Base-by-base conservation (phyloP, 2,329 filamentous ascomycete genomes). In the Aureobasidium sp. region DNA sequence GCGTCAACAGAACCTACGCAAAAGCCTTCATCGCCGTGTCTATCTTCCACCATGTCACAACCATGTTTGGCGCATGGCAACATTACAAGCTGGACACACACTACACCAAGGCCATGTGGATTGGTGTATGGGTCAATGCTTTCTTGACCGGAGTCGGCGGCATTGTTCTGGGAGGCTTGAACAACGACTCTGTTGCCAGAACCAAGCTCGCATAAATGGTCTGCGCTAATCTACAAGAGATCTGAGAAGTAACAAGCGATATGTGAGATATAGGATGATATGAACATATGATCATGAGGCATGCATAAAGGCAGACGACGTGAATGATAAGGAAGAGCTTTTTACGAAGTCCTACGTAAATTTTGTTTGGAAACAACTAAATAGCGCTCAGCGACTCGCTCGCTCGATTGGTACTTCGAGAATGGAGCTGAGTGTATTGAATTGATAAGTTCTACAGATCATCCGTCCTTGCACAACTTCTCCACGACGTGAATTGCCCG, bases 31-130 rank as follows among this genome's bases (percentile, higher is more conserved):
- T 74, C 10, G 30, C 70, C 39, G 68, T 72, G 14, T 72, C 70
- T 48, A 66, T 74, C 7, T 67, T 72, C 48, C 72, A 74, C 53
- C 72, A 74, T 64, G 55, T 73, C 34, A 69, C 68, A 41, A 74
- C 72, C 1, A 71, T 69, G 5, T 57, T 69, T 42, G 72, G 72
- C 1, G 67, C 72, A 14, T 73, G 64, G 47, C 64, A 66, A 53
- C 72, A 74, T 60, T 73, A 71, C 68, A 65, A 50, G 45, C 55
- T 65, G 59, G 61, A 62, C 34, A 69, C 58, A n/a, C 72, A 73
- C 62, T 68, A 69, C 61, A 74, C 70, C 29, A 64, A 68, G 29
- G 57, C 57, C 41, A 61, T 61, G 59, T 53, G 41, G 49, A 61
- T 61, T 25, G 59, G 59, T 36, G 59, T 61, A 9, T 61, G 59